Evolutionary conservation across 176 grass and related monocot species (phyloP).

Genomic region (Puccinellia tenuiflora): DNA sequence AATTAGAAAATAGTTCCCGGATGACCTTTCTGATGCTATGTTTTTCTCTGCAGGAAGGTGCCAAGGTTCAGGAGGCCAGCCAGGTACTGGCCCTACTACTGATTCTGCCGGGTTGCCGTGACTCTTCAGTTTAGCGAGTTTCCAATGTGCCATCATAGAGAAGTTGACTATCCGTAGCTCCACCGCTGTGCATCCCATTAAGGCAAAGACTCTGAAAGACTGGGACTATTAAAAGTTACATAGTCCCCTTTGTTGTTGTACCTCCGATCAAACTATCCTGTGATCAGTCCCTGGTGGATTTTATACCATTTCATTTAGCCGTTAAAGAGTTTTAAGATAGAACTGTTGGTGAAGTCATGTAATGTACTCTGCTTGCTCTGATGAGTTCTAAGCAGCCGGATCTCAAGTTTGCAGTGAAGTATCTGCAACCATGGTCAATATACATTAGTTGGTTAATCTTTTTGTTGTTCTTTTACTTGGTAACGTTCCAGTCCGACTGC

Average conservation of each 20-base stretch:
- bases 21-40: not conserved
- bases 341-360: not conserved
- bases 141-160: slow-evolving; percentile 1
- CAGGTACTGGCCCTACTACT: slow-evolving; percentile 51
- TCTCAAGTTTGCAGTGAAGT: not conserved
- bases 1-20: not conserved
- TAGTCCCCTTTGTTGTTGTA: not conserved
- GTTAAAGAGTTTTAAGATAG: not conserved
- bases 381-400: not conserved
- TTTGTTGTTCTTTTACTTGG: not conserved
- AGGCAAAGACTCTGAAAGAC: not conserved
- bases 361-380: not conserved
- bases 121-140: slow-evolving; percentile 6
- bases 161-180: slow-evolving; percentile 4
- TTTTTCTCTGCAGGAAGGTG: slow-evolving; percentile 16
- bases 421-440: not conserved
- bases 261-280: not conserved
- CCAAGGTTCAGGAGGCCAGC: slow-evolving; percentile 56
- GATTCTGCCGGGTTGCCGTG: slow-evolving; percentile 17
- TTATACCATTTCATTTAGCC: not conserved
- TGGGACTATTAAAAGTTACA: not conserved
- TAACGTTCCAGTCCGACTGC: not conserved
- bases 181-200: not conserved
- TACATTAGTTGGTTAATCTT: not conserved
- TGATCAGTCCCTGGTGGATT: not conserved